Evolutionary conservation across 139 green algal genomes (phyloP).

Genomic region (Chlorella sp.): DNA sequence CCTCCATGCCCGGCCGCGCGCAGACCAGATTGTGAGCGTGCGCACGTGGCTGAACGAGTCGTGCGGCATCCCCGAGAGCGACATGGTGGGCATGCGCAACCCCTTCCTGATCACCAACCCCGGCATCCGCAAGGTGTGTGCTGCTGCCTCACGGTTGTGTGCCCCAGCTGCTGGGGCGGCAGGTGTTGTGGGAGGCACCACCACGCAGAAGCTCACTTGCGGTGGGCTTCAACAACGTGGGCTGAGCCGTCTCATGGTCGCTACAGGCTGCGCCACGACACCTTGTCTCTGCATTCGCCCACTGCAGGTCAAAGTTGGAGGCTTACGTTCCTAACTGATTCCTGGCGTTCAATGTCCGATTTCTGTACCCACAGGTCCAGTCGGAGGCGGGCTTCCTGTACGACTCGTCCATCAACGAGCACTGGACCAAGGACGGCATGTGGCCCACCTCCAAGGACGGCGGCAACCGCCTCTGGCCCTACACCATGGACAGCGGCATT

Average conservation of each 20-base stretch:
- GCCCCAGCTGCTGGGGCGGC: no score
- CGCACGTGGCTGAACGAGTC: conserved; percentile 8
- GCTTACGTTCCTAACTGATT: neutral
- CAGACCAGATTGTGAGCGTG: conserved; percentile 28
- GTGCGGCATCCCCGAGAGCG: conserved; percentile 11
- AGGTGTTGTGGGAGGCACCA: no score
- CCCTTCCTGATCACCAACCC: conserved; percentile 27
- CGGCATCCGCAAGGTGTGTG: conserved; percentile 11
- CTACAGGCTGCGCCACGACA: no score
- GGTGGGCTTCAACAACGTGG: no score
- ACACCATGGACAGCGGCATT: conserved; percentile 21
- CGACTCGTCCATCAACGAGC: conserved; percentile 34
- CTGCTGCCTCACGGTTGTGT: no score
- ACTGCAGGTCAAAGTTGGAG: no score
- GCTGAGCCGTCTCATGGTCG: no score
- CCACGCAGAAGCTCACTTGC: no score
- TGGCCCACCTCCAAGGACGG: conserved; percentile 28
- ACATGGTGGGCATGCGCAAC: conserved; percentile 34
- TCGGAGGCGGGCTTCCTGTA: conserved; percentile 21
- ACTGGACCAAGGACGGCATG: conserved; percentile 26
- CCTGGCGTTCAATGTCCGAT: neutral
- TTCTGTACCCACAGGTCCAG: neutral
- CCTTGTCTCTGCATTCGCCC: no score
- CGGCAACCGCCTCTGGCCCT: conserved; percentile 23
- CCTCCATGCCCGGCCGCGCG: neutral